Evolutionary conservation across 257 asterid species (phyloP).

Genomic region (Eustoma russellianum): DNA sequence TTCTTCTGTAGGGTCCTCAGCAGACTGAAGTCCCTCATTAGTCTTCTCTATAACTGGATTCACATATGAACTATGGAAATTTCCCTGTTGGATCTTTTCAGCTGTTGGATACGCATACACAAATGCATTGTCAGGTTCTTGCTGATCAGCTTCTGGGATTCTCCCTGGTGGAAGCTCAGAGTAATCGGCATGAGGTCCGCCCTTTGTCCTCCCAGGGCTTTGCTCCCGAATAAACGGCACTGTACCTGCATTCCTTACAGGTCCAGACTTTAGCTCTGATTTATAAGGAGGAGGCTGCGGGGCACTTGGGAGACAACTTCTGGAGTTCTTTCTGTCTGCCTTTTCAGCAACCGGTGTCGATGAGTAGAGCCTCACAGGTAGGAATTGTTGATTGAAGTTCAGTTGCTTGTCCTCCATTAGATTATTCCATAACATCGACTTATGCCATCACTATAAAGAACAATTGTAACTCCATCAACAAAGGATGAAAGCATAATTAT

Average conservation of each 20-base stretch:
- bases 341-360: slow-evolving; percentile 22
- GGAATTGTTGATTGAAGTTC: slow-evolving; percentile 47
- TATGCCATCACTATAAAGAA: slow-evolving; percentile 17
- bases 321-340: slow-evolving; percentile 15
- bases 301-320: slow-evolving; percentile 10
- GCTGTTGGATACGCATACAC: slow-evolving; percentile 9
- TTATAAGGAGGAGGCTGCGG: slow-evolving; percentile 43
- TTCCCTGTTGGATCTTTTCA: slow-evolving; percentile 10
- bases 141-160: slow-evolving; percentile 21
- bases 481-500: no score
- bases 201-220: slow-evolving; percentile 67
- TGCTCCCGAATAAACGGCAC: slow-evolving; percentile 84
- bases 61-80: slow-evolving; percentile 1
- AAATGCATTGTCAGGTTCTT: slow-evolving; percentile 18
- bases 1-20: slow-evolving; percentile 18
- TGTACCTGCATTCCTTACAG: slow-evolving; percentile 48
- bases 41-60: slow-evolving; percentile 14
- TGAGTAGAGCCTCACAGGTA: slow-evolving; percentile 50
- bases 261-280: slow-evolving; percentile 77
- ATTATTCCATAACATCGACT: slow-evolving; percentile 30
- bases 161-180: slow-evolving; percentile 57
- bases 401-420: slow-evolving; percentile 61
- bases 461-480: not conserved
- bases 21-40: slow-evolving; percentile 11
- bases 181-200: slow-evolving; percentile 12